These are phyloP conservation scores for Talaromyces sp. DNA, from an alignment of 2,329 filamentous ascomycete species.

Conservation along the genomic window DNA sequence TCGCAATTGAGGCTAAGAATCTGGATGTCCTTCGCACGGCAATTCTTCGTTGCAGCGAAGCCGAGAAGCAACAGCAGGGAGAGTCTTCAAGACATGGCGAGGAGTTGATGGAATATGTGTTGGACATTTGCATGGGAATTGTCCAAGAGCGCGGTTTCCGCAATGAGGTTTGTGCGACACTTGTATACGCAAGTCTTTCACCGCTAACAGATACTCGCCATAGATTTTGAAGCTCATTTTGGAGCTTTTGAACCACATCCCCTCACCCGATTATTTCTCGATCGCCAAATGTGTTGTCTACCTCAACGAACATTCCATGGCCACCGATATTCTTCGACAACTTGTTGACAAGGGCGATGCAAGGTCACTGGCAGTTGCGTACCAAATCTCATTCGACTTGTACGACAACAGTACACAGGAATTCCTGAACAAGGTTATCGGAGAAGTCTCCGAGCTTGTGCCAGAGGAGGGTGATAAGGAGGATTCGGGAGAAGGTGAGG, in stretches of 20 bases:
- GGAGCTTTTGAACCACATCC: constrained; percentile 89
- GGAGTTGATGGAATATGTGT: constrained; percentile 92
- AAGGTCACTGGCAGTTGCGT: constrained; percentile 76
- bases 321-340: constrained; percentile 75
- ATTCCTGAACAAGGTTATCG: constrained; percentile 66
- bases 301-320: constrained; percentile 84
- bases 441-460: constrained; percentile 65
- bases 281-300: constrained; percentile 98
- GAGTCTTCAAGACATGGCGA: constrained; percentile 62
- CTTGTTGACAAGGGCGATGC: constrained; percentile 74
- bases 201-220: background rate
- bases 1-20: constrained; percentile 91
- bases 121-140: constrained; percentile 95
- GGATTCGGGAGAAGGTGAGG: constrained; percentile 45
- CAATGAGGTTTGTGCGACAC: constrained; percentile 50
- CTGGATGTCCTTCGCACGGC: constrained; percentile 79
- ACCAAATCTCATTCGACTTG: constrained; percentile 95
- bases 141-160: constrained; percentile 88
- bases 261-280: constrained; percentile 91
- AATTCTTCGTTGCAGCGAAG: constrained; percentile 82
- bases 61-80: constrained; percentile 62
- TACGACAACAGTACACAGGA: constrained; percentile 99
- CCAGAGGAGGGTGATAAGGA: constrained; percentile 47
- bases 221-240: constrained; percentile 85
- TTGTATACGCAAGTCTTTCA: background rate